Base-by-base conservation (phyloP, 257 asterid genomes). In the Paulownia fortunei region DNA sequence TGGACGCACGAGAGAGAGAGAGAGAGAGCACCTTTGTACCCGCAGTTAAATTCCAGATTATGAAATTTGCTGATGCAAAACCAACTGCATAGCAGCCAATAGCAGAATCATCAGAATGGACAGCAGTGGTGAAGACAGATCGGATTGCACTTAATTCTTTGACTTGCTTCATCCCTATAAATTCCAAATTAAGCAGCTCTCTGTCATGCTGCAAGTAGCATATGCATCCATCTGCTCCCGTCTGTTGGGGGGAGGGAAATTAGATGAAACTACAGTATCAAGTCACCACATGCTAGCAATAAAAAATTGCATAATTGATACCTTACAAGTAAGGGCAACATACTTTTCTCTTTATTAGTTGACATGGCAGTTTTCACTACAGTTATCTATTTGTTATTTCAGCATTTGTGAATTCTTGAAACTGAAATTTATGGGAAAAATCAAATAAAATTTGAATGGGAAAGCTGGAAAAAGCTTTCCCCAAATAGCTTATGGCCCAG, bases 211-310 rank as follows among this genome's bases (percentile, higher is more conserved):
- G 92, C 80, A 95, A 88, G 86, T 93, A 84, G 91, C 99, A 95
- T 82, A 93, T 90, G 88, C 98, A 95, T 77, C 99, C 99, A 88
- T 95, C 99, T 77, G 96, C 93, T 83, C 99, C 99, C 2, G 96
- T 95, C 99, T 95, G 89, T 39, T 4, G 66, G 51, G 68, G 69
- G 62, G 51, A 55, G 36, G 36, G 70, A 60, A 13, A 79, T 78
- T 64, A 77, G 56, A 79, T 61, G 51, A 67, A 83, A 67, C 41
- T 18, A 63, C 30, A 58, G 52, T 72, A 79, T 60, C 73, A 72
- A 79, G 46, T 24, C 73, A 41, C 75, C 44, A 36, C 41, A 78
- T 55, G 69, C 51, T 62, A 77, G 77, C 30, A 68, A 55, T 49
- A 74, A 56, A 76, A 71, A 72, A 19, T 41, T 41, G 21, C 49